Evolutionary conservation across 1,139 yeast genomes (phyloP).

Genomic region (Nadsonia starkeyi-henricii): DNA sequence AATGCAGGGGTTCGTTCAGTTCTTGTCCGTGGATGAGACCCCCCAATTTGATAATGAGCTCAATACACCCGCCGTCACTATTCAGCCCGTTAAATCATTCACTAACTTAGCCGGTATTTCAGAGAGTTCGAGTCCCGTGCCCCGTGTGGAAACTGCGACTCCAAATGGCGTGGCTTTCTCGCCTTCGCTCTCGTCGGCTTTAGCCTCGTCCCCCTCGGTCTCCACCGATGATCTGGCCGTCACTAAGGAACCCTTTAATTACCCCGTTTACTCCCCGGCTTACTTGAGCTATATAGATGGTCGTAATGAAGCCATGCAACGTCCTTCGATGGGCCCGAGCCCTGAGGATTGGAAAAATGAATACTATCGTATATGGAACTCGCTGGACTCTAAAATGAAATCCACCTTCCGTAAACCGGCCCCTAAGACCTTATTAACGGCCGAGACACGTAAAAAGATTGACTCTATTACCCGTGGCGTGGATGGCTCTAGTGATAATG

Average conservation of each 20-base stretch:
- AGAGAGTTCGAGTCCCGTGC: too few species aligned
- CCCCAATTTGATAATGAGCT: too few species aligned
- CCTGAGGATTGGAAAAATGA: slow-evolving; percentile 54
- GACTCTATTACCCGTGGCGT: slow-evolving; percentile 73
- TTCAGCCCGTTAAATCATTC: too few species aligned
- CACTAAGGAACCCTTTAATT: slow-evolving; percentile 7
- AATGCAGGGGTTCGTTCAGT: slow-evolving; percentile 49
- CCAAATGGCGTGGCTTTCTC: not conserved
- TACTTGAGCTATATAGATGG: too few species aligned
- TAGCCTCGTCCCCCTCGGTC: slow-evolving; percentile 5
- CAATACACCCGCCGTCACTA: too few species aligned
- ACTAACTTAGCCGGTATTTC: too few species aligned
- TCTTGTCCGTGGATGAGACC: slow-evolving; percentile 16
- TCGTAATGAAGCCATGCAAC: slow-evolving; percentile 3
- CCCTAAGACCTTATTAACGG: slow-evolving; percentile 48
- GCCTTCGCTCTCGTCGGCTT: not conserved
- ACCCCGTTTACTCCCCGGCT: slow-evolving; percentile 15
- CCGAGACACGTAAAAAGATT: slow-evolving; percentile 40
- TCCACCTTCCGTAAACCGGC: slow-evolving; percentile 57
- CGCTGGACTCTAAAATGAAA: slow-evolving; percentile 42
- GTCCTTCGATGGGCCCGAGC: slow-evolving; percentile 33
- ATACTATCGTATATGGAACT: slow-evolving; percentile 47
- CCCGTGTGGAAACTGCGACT: too few species aligned
- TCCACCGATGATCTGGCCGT: slow-evolving; percentile 8
- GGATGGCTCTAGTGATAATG: slow-evolving; percentile 61